Percentiles rank a stretch among this genome's conserved stretches.
phyloP scores from a whole-genome alignment of 345 rosid genomes.

The Garcia nutans region DNA sequence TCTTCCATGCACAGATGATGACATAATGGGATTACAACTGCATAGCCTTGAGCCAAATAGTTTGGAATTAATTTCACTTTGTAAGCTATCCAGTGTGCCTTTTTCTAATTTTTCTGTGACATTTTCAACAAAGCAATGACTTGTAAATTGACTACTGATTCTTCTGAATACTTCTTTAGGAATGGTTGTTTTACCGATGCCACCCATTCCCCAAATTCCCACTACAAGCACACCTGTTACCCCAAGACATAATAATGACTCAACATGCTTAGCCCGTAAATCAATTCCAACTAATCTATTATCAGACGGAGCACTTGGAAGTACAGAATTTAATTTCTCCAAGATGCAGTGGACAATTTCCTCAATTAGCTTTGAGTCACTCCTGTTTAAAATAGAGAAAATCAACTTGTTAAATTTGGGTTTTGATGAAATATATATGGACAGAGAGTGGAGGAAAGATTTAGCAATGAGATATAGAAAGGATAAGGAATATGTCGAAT shows the following conservation, averaged over 20 bases:
- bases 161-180: neutral
- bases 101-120: neutral
- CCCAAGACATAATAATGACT: neutral
- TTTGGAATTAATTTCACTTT: neutral
- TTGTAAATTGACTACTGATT: neutral
- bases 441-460: too few relatives aligned
- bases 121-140: neutral
- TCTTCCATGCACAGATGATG: neutral
- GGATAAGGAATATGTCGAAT: too few relatives aligned
- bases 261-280: neutral
- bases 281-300: slow-evolving; percentile 10
- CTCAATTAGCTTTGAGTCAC: neutral
- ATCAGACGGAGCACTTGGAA: neutral
- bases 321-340: neutral
- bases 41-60: neutral
- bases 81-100: neutral
- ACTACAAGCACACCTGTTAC: neutral
- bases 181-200: slow-evolving; percentile 5
- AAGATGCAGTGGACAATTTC: neutral
- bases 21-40: neutral
- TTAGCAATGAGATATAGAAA: too few relatives aligned
- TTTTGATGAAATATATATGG: too few relatives aligned
- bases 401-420: too few relatives aligned
- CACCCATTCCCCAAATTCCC: slow-evolving; percentile 12
- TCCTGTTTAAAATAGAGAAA: neutral